Percentiles rank a stretch among this genome's conserved stretches.
phyloP scores from a whole-genome alignment of 495 filamentous ascomycete species.

The Diplogelasinospora grovesii region DNA sequence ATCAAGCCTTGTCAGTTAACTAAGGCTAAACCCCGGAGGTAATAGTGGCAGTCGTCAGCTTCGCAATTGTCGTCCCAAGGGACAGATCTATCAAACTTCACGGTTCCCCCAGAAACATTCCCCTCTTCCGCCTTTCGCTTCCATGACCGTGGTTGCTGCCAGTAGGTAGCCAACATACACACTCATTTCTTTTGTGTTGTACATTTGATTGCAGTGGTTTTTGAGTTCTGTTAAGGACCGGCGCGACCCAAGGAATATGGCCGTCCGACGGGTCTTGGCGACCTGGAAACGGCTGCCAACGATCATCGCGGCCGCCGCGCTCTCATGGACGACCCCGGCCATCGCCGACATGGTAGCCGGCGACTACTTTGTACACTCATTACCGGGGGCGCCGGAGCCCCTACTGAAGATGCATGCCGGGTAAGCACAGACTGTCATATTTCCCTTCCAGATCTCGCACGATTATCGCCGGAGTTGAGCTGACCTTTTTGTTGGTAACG shows the following conservation, averaged over 20 bases:
- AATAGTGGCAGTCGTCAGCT: background rate
- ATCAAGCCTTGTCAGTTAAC: background rate
- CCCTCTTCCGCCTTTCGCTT: background rate
- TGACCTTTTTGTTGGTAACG: conserved; percentile 7
- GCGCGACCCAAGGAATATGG: conserved; percentile 18
- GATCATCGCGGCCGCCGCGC: conserved; percentile 24
- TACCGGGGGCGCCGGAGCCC: conserved; percentile 81
- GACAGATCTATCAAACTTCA: conserved; percentile 4
- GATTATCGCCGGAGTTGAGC: conserved; percentile 5
- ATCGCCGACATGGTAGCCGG: conserved; percentile 49
- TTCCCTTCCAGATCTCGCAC: background rate
- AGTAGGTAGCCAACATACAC: background rate
- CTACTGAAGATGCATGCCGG: conserved; percentile 96
- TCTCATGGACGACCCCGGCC: conserved; percentile 28
- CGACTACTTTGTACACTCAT: conserved; percentile 80
- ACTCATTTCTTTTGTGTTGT: background rate
- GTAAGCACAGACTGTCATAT: conserved; percentile 48
- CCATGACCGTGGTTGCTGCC: conserved; percentile 1
- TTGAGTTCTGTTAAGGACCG: conserved; percentile 1
- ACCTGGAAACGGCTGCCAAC: conserved; percentile 31
- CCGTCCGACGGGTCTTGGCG: conserved; percentile 14
- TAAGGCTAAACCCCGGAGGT: background rate
- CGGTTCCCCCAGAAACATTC: no score
- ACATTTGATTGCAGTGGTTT: no score
- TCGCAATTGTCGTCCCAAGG: background rate